Conservation (phyloP, 352 stramenopile genomes). For the Ochromonadaceae sp. region DNA sequence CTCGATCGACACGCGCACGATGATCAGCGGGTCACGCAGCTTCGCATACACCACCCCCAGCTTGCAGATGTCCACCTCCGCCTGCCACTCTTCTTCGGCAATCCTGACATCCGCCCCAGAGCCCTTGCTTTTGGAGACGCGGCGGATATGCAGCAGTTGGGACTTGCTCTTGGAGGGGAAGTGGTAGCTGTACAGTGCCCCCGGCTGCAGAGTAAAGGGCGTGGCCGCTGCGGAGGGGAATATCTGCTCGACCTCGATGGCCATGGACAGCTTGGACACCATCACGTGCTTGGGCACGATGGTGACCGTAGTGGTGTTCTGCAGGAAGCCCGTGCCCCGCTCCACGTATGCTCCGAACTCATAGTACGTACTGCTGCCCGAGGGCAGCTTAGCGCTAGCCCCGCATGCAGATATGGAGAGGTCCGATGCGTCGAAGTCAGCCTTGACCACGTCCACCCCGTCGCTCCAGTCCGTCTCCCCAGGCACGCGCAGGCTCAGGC, state of each 20-base stretch:
- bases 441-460: background rate
- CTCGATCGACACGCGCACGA: conserved; percentile 63
- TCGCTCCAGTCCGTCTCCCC: background rate
- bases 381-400: background rate
- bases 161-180: background rate
- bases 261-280: background rate
- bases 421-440: background rate
- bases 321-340: background rate
- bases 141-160: background rate
- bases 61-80: background rate
- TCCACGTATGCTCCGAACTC: background rate
- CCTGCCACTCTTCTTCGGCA: background rate
- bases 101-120: too few species aligned
- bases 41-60: background rate
- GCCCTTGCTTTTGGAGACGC: too few species aligned
- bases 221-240: too few species aligned
- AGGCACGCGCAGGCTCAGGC: background rate
- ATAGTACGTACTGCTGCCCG: background rate
- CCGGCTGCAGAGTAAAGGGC: background rate
- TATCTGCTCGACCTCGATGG: background rate
- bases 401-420: background rate
- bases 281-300: conserved; percentile 1
- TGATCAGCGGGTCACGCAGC: conserved; percentile 17
- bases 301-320: background rate
- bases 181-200: background rate